Base-by-base conservation (phyloP, 2,329 filamentous ascomycete genomes). In the Xylariaceae sp. region DNA sequence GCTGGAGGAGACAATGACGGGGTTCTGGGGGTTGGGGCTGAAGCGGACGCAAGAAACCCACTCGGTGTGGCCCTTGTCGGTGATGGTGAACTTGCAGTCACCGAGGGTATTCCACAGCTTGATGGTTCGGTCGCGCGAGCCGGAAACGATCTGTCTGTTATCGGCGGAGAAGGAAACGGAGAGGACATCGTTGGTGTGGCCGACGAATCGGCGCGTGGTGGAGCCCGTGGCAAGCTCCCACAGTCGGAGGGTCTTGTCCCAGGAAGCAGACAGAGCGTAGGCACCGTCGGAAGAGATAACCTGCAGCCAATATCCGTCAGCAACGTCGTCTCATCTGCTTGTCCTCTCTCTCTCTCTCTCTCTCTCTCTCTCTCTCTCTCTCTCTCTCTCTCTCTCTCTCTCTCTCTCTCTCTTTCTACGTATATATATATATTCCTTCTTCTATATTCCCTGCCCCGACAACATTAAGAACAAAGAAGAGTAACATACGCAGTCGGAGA, bases 31-130 rank as follows among this genome's bases (percentile, higher is more conserved):
- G 88, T 99, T 99, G 77, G 95, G 95, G 82, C 90, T 96, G 90
- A 99, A 99, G 81, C 95, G 90, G 71, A 99, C 95, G 85, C 93
- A 98, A 65, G 93, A 97, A 71, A 96, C 95, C 95, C 95, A 99
- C 82, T 99, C 95, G 81, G 91, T 91, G 87, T 99, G 95, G 78
- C 95, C 95, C 90, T 99, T 99, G 79, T 99, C 95, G 81, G 91
- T 96, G 86, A 99, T 98, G 84, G 93, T 99, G 89, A 88, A 99
- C 87, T 99, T 99, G 93, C 95, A 99, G 88, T 99, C 95, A 82
- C 95, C 95, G 69, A 99, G 91, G 73, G 95, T 99, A 87, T 99
- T 99, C 95, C 95, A 99, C 74, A 99, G 89, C 91, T 98, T 99
- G 87, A 99, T 98, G 75, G 90, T 91, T 79, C 92, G 89, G 86